These are phyloP conservation scores for Articulospora tetracladia DNA, from an alignment of 495 filamentous ascomycete species.

Conservation along the genomic window DNA sequence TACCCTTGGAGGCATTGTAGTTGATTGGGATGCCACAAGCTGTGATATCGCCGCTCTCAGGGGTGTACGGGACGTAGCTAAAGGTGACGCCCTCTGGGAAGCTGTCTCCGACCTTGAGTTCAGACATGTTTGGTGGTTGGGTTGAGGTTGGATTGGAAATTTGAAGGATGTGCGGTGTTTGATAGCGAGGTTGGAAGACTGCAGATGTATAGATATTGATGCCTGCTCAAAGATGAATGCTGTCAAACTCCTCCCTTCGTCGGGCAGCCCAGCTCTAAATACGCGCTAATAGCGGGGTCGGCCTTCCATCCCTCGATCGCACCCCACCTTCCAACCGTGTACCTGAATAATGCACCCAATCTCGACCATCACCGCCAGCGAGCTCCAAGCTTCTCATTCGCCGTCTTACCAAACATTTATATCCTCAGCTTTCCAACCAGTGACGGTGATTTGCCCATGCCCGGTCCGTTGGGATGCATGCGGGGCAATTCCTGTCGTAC, in stretches of 20 bases:
- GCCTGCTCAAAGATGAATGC: not conserved
- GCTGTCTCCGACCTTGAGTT: conserved; percentile 72
- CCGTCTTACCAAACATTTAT: not conserved
- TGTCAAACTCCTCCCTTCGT: too few relatives aligned
- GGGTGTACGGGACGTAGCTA: conserved; percentile 69
- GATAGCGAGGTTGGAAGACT: not conserved
- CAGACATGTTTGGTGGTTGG: conserved; percentile 54
- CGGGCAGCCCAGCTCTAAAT: not conserved
- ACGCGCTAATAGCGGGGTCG: conserved; percentile 3
- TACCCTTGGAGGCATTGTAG: conserved; percentile 76
- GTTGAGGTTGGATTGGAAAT: not conserved
- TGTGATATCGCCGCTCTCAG: conserved; percentile 59
- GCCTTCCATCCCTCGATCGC: not conserved
- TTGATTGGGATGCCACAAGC: conserved; percentile 74
- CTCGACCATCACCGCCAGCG: not conserved
- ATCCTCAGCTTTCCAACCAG: not conserved
- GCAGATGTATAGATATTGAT: too few relatives aligned
- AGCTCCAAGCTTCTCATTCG: not conserved
- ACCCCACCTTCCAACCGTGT: conserved; percentile 9
- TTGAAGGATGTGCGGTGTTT: not conserved
- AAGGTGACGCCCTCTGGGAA: conserved; percentile 81
- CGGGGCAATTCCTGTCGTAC: not conserved
- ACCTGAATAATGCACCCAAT: not conserved
- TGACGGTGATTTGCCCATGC: not conserved
- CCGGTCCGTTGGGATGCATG: too few relatives aligned